Percentiles rank a stretch among this genome's conserved stretches.
Evolutionary conservation across 495 filamentous ascomycete genomes (phyloP).

Genomic region (Penicillium angulare): DNA sequence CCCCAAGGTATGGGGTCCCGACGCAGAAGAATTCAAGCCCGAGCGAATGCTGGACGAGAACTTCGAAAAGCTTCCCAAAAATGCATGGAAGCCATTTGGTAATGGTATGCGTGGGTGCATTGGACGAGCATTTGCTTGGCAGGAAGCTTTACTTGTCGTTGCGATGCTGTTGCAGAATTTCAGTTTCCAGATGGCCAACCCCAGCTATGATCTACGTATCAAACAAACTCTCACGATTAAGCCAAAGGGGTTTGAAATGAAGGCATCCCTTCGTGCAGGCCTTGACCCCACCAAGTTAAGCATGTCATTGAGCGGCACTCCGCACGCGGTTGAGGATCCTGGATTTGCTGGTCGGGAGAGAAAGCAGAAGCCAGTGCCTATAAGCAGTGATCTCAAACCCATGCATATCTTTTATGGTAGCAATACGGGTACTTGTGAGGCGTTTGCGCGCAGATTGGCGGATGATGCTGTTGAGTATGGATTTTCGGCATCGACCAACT

Average conservation of each 20-base stretch:
- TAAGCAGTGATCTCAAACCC: conserved; percentile 30
- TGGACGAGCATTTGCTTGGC: conserved; percentile 66
- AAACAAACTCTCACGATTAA: conserved; percentile 77
- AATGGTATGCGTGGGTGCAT: conserved; percentile 67
- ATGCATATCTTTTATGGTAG: conserved; percentile 72
- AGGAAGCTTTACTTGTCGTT: conserved; percentile 55
- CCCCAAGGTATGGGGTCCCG: conserved; percentile 60
- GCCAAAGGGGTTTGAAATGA: conserved; percentile 71
- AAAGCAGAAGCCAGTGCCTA: conserved; percentile 18
- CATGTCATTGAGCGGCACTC: conserved; percentile 40
- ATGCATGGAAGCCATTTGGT: conserved; percentile 61
- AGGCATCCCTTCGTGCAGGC: conserved; percentile 57
- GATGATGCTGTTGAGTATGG: conserved; percentile 57
- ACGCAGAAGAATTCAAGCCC: conserved; percentile 61
- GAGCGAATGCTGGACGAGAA: conserved; percentile 65
- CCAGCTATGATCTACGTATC: conserved; percentile 54
- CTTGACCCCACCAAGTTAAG: conserved; percentile 58
- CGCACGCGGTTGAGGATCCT: conserved; percentile 4
- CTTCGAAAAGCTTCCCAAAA: conserved; percentile 56
- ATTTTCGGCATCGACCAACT: conserved; percentile 53
- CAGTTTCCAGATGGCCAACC: conserved; percentile 58
- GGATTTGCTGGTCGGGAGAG: conserved; percentile 19
- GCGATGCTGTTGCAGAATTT: conserved; percentile 60
- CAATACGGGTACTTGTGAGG: conserved; percentile 75
- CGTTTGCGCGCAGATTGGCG: conserved; percentile 62